Conservation (phyloP, 139 green algal genomes). For the Chlamydomonas sphaeroides region DNA sequence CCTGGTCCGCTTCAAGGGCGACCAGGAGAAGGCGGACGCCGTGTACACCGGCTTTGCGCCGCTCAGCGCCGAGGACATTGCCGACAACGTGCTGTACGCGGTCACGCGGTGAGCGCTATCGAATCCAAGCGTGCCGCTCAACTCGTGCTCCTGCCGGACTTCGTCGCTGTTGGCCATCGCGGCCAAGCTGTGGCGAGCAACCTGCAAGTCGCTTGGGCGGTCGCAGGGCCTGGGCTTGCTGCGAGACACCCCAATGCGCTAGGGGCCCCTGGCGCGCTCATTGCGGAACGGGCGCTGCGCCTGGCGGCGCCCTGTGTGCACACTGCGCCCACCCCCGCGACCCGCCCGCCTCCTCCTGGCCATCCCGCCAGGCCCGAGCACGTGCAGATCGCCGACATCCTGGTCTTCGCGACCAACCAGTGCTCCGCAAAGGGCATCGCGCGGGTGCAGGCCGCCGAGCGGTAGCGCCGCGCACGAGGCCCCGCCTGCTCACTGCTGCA, state of each 20-base stretch:
- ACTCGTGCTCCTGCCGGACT: too few species aligned
- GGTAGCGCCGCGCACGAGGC: too few species aligned
- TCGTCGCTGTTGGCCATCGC: too few species aligned
- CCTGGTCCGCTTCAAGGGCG: conserved; percentile 74
- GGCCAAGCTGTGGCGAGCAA: too few species aligned
- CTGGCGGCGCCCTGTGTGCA: too few species aligned
- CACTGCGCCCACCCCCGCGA: too few species aligned
- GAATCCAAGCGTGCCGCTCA: too few species aligned
- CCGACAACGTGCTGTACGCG: conserved; percentile 87
- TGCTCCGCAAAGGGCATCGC: conserved; percentile 58
- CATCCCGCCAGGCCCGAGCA: conserved; percentile 49
- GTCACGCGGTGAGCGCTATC: conserved; percentile 69
- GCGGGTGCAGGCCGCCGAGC: conserved; percentile 15
- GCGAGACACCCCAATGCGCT: not conserved
- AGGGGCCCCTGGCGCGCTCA: not conserved
- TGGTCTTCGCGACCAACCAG: conserved; percentile 69
- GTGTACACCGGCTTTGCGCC: conserved; percentile 82
- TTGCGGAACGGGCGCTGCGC: too few species aligned
- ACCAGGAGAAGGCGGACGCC: conserved; percentile 34
- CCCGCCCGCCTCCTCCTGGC: not conserved
- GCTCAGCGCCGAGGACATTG: conserved; percentile 80
- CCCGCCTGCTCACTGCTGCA: too few species aligned
- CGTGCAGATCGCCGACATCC: conserved; percentile 74
- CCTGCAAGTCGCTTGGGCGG: too few species aligned
- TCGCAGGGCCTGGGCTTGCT: too few species aligned